Evolutionary conservation across 2,329 filamentous ascomycete species (phyloP).

Genomic region (Zalaria sp.): DNA sequence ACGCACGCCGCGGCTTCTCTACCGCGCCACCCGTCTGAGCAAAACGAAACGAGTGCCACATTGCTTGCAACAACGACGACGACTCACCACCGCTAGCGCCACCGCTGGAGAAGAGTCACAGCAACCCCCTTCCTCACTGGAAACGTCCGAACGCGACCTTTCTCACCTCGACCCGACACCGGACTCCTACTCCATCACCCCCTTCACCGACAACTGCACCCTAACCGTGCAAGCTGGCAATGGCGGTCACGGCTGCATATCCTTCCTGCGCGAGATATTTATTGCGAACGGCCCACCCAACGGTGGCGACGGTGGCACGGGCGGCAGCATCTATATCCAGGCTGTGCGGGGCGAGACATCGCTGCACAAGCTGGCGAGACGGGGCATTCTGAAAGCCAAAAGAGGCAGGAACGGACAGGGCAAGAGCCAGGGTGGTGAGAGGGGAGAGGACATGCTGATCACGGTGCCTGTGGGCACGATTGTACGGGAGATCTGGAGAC

Average conservation of each 20-base stretch:
- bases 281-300: conserved; percentile 81
- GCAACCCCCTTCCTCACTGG: neutral
- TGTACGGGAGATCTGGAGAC: conserved; percentile 64
- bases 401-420: conserved; percentile 68
- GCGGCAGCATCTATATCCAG: conserved; percentile 89
- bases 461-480: conserved; percentile 89
- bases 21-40: conserved; percentile 10
- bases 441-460: conserved; percentile 77
- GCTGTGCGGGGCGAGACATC: conserved; percentile 84
- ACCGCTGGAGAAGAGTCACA: conserved; percentile 1
- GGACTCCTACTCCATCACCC: conserved; percentile 68
- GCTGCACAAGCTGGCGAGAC: conserved; percentile 74
- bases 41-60: conserved; percentile 3
- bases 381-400: conserved; percentile 59
- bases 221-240: conserved; percentile 64
- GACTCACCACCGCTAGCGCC: conserved; percentile 1
- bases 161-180: conserved; percentile 63
- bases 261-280: conserved; percentile 85
- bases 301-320: conserved; percentile 83
- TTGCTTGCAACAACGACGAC: neutral
- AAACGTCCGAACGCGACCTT: neutral
- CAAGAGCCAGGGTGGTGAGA: conserved; percentile 56
- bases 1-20: conserved; percentile 4
- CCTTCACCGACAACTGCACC: conserved; percentile 76
- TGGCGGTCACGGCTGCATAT: conserved; percentile 86